These are phyloP conservation scores for Ephemerocybe angulata DNA, from an alignment of 768 basidiomycete species.

Conservation along the genomic window DNA sequence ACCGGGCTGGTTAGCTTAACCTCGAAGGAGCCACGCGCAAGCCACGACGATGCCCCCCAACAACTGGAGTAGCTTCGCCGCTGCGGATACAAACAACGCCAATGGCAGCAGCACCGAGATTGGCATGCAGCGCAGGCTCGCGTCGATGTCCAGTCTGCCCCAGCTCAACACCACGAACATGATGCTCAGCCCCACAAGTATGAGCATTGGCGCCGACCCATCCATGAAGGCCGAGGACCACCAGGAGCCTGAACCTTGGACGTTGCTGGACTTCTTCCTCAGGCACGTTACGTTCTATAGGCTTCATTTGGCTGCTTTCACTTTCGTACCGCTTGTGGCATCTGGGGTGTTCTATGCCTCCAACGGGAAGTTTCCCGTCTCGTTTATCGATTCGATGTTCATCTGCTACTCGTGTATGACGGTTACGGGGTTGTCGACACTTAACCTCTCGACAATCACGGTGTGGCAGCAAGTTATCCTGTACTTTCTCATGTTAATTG, in stretches of 20 bases:
- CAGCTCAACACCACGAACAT: background rate
- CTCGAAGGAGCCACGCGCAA: too few species aligned
- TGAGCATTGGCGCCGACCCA: background rate
- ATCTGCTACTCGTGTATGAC: conserved; percentile 60
- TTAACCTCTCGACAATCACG: conserved; percentile 49
- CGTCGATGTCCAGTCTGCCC: conserved; percentile 1
- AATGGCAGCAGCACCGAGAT: too few species aligned
- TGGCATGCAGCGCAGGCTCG: background rate
- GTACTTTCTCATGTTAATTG: conserved; percentile 51
- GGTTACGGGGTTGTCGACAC: conserved; percentile 43
- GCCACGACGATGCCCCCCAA: too few species aligned
- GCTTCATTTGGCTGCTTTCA: conserved; percentile 47
- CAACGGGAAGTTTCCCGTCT: conserved; percentile 50
- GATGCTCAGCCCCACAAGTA: background rate
- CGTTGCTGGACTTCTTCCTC: conserved; percentile 8
- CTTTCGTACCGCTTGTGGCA: conserved; percentile 54
- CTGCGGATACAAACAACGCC: too few species aligned
- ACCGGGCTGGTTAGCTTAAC: too few species aligned
- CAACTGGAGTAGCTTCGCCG: too few species aligned
- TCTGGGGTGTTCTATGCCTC: conserved; percentile 64
- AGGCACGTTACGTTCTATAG: conserved; percentile 49
- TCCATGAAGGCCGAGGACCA: too few species aligned
- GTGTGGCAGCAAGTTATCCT: conserved; percentile 47
- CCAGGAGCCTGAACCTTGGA: background rate
- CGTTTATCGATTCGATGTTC: conserved; percentile 56